Evolutionary conservation across 169 alveolate species (phyloP), one percentile per base, ranked within the genome.

Genomic region (Eimeria brunetti): DNA sequence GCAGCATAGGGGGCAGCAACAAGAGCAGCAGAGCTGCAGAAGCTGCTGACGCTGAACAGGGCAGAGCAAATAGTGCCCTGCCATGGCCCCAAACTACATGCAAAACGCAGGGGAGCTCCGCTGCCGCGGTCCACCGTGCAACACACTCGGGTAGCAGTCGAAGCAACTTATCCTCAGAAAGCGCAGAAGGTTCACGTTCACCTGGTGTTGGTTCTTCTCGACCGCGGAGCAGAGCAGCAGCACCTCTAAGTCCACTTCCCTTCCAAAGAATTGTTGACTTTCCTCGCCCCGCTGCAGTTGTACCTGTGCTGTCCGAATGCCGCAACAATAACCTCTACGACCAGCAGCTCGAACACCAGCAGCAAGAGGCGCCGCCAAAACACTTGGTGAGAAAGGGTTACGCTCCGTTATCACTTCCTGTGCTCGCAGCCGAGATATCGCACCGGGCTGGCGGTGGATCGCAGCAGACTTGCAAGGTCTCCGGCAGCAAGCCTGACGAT

Each of bases 381-480:
- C 90, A 83, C 58, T 56, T 83, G 73, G 20, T 56, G 90, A 51
- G 76, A 38, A 75, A 56, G 56, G 27, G 90, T 53, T 58, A 36
- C 44, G 90, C 90, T 83, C 90, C 90, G 36, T 75, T 83, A 6
- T 83, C 76, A 6, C 76, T 83, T 9, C 90, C 90, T n/a, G 56
- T 36, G 22, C 75, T 83, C 18, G 24, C 90, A 20, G 90, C 90
- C 7, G 90, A 58, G 76, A 53, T 24, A 22, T 60, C 90, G 30
- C 49, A 60, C n/a, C n/a, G 64, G 76, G 36, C 76, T 36, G 36
- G 56, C 24, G 53, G 49, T 56, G 90, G 56, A 51, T 12, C 27
- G 51, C 53, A 51, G 14, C 41, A 38, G 60, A 8, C 73, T 83
- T 49, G 58, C 75, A 33, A 56, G 44, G 90, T 20, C 90, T 27